Evolutionary conservation across 2,329 filamentous ascomycete species (phyloP).

Genomic region (Fusarium devonianum): DNA sequence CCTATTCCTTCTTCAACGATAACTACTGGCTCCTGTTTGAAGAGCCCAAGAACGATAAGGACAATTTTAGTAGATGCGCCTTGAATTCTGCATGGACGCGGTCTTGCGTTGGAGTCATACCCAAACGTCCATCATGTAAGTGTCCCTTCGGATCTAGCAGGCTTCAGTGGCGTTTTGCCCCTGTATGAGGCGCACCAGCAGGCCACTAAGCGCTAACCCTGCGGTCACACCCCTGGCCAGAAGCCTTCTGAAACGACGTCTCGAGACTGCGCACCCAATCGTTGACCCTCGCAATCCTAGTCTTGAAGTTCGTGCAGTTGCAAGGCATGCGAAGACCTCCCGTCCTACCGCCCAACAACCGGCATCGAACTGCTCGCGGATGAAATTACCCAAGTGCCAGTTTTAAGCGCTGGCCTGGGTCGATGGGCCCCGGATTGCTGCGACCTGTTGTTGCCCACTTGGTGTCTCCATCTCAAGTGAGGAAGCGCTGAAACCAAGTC

Average conservation of each 20-base stretch:
- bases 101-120: not conserved
- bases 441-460: conserved; percentile 27
- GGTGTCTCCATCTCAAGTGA: conserved; percentile 16
- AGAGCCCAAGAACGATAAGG: too few relatives aligned
- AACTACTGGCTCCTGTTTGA: too few relatives aligned
- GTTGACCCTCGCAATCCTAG: conserved; percentile 30
- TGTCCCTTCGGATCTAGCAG: not conserved
- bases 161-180: conserved; percentile 1
- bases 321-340: conserved; percentile 14
- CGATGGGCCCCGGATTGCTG: conserved; percentile 28
- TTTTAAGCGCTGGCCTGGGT: conserved; percentile 33
- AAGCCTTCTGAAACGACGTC: conserved; percentile 38
- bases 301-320: conserved; percentile 28
- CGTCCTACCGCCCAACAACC: conserved; percentile 25
- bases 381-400: conserved; percentile 31
- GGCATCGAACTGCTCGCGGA: conserved; percentile 24
- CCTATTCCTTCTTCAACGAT: too few relatives aligned
- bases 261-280: conserved; percentile 37
- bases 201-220: conserved; percentile 19
- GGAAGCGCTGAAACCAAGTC: conserved; percentile 28
- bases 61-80: too few relatives aligned
- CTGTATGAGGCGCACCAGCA: not conserved
- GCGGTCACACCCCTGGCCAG: not conserved
- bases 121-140: not conserved
- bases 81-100: too few relatives aligned